Percentiles rank a stretch among this genome's conserved stretches.
Evolutionary conservation across 2,329 filamentous ascomycete genomes (phyloP).

Genomic region (Trichoderma breve): DNA sequence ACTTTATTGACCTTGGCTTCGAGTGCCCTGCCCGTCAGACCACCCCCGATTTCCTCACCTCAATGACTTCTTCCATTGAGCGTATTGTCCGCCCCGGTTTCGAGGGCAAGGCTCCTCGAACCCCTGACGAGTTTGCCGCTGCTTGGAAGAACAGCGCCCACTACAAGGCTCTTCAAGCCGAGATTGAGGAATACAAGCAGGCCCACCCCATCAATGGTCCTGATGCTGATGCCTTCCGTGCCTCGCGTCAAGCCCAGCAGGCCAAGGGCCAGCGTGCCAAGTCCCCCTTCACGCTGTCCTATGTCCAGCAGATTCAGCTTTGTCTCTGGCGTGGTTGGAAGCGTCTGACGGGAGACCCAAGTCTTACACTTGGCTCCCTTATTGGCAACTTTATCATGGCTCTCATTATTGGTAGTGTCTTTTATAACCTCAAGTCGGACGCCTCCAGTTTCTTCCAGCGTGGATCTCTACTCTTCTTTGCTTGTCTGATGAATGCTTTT

Average conservation of each 20-base stretch:
- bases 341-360: conserved; percentile 73
- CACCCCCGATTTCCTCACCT: conserved; percentile 70
- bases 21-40: conserved; percentile 65
- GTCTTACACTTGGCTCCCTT: conserved; percentile 65
- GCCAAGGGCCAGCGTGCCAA: conserved; percentile 59
- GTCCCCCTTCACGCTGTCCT: conserved; percentile 83
- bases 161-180: conserved; percentile 49
- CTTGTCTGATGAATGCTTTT: conserved; percentile 83
- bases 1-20: conserved; percentile 67
- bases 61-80: conserved; percentile 61
- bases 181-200: conserved; percentile 56
- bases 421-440: conserved; percentile 68
- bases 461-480: conserved; percentile 82
- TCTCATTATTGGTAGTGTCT: conserved; percentile 75
- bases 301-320: conserved; percentile 69
- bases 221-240: conserved; percentile 57
- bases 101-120: conserved; percentile 55
- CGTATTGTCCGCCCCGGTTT: conserved; percentile 56
- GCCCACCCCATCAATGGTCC: conserved; percentile 53
- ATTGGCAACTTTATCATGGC: conserved; percentile 74
- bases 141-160: conserved; percentile 56
- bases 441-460: conserved; percentile 75
- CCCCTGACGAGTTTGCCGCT: conserved; percentile 59
- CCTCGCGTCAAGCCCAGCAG: conserved; percentile 53
- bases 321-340: conserved; percentile 80